A percentile compares a stretch with the other conserved stretches of the same genome.
phyloP scores from a whole-genome alignment of 1,284 basidiomycete species.

The Rhodotorula glutinis region DNA sequence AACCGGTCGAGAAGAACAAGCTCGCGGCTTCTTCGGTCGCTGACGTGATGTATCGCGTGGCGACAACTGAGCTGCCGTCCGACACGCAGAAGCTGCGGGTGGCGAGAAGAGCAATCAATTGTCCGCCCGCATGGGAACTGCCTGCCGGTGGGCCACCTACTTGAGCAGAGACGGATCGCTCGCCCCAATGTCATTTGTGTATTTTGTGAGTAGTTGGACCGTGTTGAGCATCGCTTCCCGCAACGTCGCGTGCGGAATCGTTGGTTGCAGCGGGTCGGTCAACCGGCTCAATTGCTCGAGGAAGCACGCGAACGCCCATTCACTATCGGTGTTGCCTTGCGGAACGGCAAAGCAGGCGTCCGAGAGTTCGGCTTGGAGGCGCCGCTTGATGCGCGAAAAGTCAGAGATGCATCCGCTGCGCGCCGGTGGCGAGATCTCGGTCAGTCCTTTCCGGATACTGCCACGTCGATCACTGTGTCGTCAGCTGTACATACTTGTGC shows the following conservation, averaged over 20 bases:
- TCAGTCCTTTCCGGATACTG: background rate
- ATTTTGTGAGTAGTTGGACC: constrained; percentile 70
- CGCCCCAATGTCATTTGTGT: constrained; percentile 69
- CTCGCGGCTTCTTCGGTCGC: constrained; percentile 89
- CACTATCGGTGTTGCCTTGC: constrained; percentile 83
- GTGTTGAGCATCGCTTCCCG: constrained; percentile 82
- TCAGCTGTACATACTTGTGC: constrained; percentile 70
- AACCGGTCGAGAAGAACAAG: constrained; percentile 51
- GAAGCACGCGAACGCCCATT: constrained; percentile 92
- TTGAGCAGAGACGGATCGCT: constrained; percentile 38
- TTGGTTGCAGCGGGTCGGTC: constrained; percentile 67
- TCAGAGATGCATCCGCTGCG: constrained; percentile 61
- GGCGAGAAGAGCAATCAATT: background rate
- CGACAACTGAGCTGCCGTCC: constrained; percentile 88
- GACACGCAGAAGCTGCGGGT: constrained; percentile 90
- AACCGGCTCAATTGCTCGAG: constrained; percentile 60
- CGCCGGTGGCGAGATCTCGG: no score
- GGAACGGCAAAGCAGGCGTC: constrained; percentile 82
- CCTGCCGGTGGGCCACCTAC: constrained; percentile 51
- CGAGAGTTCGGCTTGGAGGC: constrained; percentile 64
- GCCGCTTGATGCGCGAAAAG: constrained; percentile 75
- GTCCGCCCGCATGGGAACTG: background rate
- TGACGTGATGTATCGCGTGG: constrained; percentile 90
- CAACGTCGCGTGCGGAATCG: constrained; percentile 63
- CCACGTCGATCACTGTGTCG: background rate